Conservation (phyloP, 331 rosid species). For the Pyracantha coccinea region DNA sequence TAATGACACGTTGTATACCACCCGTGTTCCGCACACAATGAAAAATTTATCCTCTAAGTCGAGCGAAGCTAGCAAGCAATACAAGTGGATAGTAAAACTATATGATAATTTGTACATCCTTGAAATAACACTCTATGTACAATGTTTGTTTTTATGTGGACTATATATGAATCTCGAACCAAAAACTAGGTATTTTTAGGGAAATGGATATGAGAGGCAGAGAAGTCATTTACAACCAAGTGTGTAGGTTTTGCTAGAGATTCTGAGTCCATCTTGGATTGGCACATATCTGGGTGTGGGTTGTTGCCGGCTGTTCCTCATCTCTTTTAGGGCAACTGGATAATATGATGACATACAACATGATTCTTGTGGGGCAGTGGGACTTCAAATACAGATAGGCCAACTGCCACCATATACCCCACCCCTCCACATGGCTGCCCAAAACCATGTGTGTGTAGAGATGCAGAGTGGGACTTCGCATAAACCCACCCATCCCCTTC, state of each 20-base stretch:
- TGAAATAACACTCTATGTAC: neutral
- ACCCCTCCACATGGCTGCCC: slow-evolving; percentile 67
- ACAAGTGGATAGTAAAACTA: too few relatives aligned
- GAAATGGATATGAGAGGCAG: slow-evolving; percentile 16
- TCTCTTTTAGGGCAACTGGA: slow-evolving; percentile 36
- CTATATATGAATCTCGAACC: slow-evolving; percentile 23
- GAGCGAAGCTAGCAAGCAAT: too few relatives aligned
- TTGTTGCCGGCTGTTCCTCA: slow-evolving; percentile 28
- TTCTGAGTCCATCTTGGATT: slow-evolving; percentile 22
- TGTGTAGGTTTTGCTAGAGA: slow-evolving; percentile 5
- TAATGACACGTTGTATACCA: too few relatives aligned
- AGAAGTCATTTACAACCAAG: slow-evolving; percentile 26
- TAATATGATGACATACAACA: slow-evolving; percentile 45
- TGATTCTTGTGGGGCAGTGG: slow-evolving; percentile 43
- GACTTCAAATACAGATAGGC: slow-evolving; percentile 49
- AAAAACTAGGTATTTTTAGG: neutral
- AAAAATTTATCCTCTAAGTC: too few relatives aligned
- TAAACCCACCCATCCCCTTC: slow-evolving; percentile 20
- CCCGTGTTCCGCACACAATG: too few relatives aligned
- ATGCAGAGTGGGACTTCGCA: neutral
- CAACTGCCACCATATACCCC: slow-evolving; percentile 54
- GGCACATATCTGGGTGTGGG: slow-evolving; percentile 24
- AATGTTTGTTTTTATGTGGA: neutral
- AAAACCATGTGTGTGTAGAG: slow-evolving; percentile 20
- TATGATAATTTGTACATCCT: neutral